These are phyloP conservation scores for Elongisporangium undulatum DNA, from an alignment of 352 stramenopile genomes.

Conservation along the genomic window DNA sequence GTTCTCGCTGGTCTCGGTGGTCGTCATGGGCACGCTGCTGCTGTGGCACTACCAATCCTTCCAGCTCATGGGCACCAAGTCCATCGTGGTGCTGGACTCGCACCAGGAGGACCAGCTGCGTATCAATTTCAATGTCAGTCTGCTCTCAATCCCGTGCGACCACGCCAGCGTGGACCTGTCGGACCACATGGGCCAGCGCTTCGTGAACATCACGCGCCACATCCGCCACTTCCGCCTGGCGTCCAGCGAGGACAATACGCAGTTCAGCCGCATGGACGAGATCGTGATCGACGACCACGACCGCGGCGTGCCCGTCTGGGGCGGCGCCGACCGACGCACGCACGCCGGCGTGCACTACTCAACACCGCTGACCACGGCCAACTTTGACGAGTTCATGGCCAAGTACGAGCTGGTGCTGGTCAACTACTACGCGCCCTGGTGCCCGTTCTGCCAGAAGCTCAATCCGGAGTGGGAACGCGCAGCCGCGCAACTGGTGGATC, in stretches of 20 bases:
- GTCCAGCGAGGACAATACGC: constrained; percentile 16
- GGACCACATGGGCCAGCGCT: constrained; percentile 74
- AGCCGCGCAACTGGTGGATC: constrained; percentile 59
- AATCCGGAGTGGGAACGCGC: constrained; percentile 76
- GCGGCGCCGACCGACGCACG: constrained; percentile 41
- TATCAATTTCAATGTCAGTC: constrained; percentile 84
- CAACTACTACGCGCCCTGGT: constrained; percentile 85
- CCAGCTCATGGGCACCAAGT: constrained; percentile 33
- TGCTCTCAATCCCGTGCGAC: constrained; percentile 66
- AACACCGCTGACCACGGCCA: constrained; percentile 53
- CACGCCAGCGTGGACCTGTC: constrained; percentile 74
- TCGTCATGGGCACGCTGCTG: constrained; percentile 46
- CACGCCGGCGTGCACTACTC: constrained; percentile 67
- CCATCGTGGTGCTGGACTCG: constrained; percentile 61
- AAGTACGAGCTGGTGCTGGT: constrained; percentile 85
- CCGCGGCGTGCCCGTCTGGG: constrained; percentile 60
- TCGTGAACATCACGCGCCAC: constrained; percentile 77
- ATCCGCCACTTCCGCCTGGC: constrained; percentile 71
- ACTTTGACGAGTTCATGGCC: constrained; percentile 74
- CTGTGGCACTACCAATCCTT: constrained; percentile 58
- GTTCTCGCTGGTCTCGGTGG: constrained; percentile 67
- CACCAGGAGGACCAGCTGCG: constrained; percentile 79
- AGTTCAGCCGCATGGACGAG: constrained; percentile 53
- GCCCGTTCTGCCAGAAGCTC: constrained; percentile 66
- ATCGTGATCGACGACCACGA: constrained; percentile 65